Base-by-base conservation (phyloP, 1,284 basidiomycete species). In the Cryptococcus wingfieldii region DNA sequence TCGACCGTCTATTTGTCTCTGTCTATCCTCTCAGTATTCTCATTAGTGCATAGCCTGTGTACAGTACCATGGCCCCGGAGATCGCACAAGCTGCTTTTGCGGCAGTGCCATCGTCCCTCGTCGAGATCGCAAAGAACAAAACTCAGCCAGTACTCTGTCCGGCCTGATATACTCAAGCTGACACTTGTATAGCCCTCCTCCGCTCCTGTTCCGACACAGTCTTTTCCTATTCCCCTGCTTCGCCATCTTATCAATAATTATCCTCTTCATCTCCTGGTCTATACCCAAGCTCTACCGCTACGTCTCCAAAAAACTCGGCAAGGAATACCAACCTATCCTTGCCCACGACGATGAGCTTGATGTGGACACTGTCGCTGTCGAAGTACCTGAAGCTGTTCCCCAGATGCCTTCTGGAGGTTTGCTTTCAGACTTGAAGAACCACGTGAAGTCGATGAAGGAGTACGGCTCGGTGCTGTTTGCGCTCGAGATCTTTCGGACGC, bases 141-240 rank as follows among this genome's bases (percentile, higher is more conserved):
- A 52, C 50, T 9, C 56, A 62, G 31, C 16, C 58, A 47, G 61
- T 62, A 39, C 50, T 54, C 53, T 51, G 16, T 38, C 19, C 23
- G 23, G 6, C 18, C 28, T 5, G 10, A 38, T 38, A 14, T 4
- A 38, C 13, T n/a, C 13, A 4, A 48, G 12, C 18, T 49, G 44
- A 31, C 18, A 23, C 19, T 28, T 23, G 18, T 23, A n/a, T 59
- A 75, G 73, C 42, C 73, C 70, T 13, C 53, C 65, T 3, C 68
- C 67, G 4, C 55, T 74, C 19, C 39, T 74, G 27, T 47, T 73
- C 10, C 50, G 53, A n/a, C 68, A 76, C 50, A 70, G 67, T 23
- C 67, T 77, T 14, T 71, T 70, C 51, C 61, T 75, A 47, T 65
- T 77, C 4, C 76, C 76, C 12, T 53, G 72, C 38, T 56, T 74